Evolutionary conservation across 2,329 filamentous ascomycete genomes (phyloP).

Genomic region (Bipolaris gigantea): DNA sequence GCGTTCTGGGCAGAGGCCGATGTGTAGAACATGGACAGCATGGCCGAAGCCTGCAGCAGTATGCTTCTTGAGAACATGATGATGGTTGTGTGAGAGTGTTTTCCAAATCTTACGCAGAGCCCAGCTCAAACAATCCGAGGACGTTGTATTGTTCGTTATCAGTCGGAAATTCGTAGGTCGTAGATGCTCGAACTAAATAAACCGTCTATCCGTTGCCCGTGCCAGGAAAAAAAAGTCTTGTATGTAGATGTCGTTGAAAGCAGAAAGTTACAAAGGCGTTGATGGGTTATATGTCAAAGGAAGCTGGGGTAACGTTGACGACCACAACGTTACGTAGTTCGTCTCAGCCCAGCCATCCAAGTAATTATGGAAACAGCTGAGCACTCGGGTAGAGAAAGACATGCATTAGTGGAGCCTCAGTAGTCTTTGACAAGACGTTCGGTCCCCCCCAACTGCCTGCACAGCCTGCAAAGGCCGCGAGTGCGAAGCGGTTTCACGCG

Average conservation of each 20-base stretch:
- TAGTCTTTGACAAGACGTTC: conserved; percentile 6
- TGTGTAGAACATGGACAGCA: conserved; percentile 37
- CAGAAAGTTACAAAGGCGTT: conserved; percentile 1
- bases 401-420: conserved; percentile 2
- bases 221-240: neutral
- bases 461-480: conserved; percentile 25
- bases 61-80: conserved; percentile 36
- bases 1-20: conserved; percentile 48
- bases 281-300: neutral
- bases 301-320: neutral
- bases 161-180: conserved; percentile 10
- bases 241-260: neutral
- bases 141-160: conserved; percentile 5
- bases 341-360: conserved; percentile 20
- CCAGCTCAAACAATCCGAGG: neutral
- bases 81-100: neutral
- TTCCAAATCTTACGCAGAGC: neutral
- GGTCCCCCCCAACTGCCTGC: conserved; percentile 1
- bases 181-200: conserved; percentile 2
- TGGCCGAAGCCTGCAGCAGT: conserved; percentile 29
- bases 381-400: conserved; percentile 4
- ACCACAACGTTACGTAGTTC: conserved; percentile 13
- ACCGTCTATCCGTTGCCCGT: neutral
- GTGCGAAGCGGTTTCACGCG: conserved; percentile 35
- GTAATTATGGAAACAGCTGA: conserved; percentile 20